Percentiles rank a stretch among this genome's conserved stretches.
Evolutionary conservation across 495 filamentous ascomycete genomes (phyloP).

Genomic region (Xylaria nigripes): DNA sequence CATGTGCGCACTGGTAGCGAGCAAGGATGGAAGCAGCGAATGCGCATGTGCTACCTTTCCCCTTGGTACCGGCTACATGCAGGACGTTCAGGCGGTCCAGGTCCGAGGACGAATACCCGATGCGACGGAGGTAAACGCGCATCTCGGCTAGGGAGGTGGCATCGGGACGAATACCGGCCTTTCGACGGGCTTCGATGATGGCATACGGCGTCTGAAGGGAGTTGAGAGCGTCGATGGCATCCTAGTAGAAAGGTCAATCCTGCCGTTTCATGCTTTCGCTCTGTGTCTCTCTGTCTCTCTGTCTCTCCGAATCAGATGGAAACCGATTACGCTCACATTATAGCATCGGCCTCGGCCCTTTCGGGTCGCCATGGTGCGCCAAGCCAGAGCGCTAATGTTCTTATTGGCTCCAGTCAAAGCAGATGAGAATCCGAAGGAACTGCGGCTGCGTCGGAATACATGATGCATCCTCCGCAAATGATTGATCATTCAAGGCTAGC

Average conservation of each 20-base stretch:
- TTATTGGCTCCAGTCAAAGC: slow-evolving; percentile 3
- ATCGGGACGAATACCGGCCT: slow-evolving; percentile 60
- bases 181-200: slow-evolving; percentile 64
- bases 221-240: slow-evolving; percentile 82
- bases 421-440: slow-evolving; percentile 1
- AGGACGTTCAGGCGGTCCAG: slow-evolving; percentile 66
- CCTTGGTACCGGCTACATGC: slow-evolving; percentile 89
- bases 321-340: slow-evolving; percentile 12
- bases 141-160: slow-evolving; percentile 64
- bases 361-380: slow-evolving; percentile 24
- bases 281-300: neutral
- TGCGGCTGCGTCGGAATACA: slow-evolving; percentile 19
- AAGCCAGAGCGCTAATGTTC: neutral
- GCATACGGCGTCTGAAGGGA: slow-evolving; percentile 80
- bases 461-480: slow-evolving; percentile 20
- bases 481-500: neutral
- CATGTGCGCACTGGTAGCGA: slow-evolving; percentile 27
- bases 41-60: slow-evolving; percentile 76
- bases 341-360: slow-evolving; percentile 14
- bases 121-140: slow-evolving; percentile 62
- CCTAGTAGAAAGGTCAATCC: slow-evolving; percentile 35
- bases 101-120: slow-evolving; percentile 70
- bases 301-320: neutral
- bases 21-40: slow-evolving; percentile 52
- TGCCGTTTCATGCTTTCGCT: neutral